phyloP scores from a whole-genome alignment of 768 basidiomycete genomes.

The Daedaleopsis sinensis region DNA sequence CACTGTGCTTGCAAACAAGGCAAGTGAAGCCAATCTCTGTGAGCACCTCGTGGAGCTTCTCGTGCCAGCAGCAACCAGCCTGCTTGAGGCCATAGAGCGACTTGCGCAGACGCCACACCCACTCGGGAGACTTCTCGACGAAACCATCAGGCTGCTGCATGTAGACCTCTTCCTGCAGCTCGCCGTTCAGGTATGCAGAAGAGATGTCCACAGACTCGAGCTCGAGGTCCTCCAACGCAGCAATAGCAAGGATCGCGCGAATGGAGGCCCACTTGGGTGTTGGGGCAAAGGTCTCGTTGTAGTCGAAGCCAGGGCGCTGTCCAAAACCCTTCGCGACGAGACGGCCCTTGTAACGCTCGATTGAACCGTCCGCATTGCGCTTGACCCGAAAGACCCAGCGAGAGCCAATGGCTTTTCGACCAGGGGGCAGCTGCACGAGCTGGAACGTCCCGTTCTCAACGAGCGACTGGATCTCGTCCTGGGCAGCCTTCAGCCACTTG shows the following conservation, averaged over 20 bases:
- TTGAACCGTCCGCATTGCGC: constrained; percentile 37
- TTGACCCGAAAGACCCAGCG: constrained; percentile 45
- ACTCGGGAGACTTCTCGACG: constrained; percentile 13
- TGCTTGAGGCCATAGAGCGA: constrained; percentile 49
- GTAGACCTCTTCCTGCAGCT: constrained; percentile 32
- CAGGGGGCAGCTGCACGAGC: constrained; percentile 30
- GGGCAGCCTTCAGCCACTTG: constrained; percentile 19
- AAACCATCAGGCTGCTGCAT: constrained; percentile 32
- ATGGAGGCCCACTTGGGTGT: constrained; percentile 31
- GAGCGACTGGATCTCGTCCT: constrained; percentile 20
- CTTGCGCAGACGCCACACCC: constrained; percentile 27
- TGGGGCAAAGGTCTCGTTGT: constrained; percentile 37
- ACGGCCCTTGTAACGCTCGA: constrained; percentile 40
- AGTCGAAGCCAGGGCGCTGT: constrained; percentile 39
- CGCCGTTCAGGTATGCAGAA: constrained; percentile 33
- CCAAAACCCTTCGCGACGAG: constrained; percentile 37
- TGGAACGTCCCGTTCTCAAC: constrained; percentile 37
- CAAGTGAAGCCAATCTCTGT: constrained; percentile 26
- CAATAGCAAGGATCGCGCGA: constrained; percentile 28
- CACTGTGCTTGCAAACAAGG: constrained; percentile 29
- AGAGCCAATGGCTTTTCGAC: constrained; percentile 34
- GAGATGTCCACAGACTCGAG: too few relatives aligned
- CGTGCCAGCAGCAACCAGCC: constrained; percentile 41
- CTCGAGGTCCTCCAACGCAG: too few relatives aligned
- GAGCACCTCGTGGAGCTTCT: constrained; percentile 31